phyloP scores from a whole-genome alignment of 169 alveolate genomes.

The Plasmodium coatneyi region DNA sequence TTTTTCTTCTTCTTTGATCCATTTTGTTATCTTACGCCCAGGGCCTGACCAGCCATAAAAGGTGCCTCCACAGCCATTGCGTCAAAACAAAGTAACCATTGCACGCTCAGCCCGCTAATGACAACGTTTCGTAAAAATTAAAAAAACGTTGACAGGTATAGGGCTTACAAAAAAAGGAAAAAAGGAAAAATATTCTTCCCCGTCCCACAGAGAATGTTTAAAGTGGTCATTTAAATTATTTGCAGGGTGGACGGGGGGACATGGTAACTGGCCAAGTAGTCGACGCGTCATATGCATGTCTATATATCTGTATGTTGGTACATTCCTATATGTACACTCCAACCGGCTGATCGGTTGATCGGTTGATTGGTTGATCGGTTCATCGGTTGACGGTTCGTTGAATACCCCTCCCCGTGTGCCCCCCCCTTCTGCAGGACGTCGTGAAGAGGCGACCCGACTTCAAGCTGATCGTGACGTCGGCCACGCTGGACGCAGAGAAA shows the following conservation, averaged over 20 bases:
- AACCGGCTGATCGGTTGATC: neutral
- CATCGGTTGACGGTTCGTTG: constrained; percentile 9
- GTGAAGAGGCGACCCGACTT: constrained; percentile 93
- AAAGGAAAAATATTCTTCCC: neutral
- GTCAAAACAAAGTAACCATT: neutral
- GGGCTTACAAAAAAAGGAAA: constrained; percentile 79
- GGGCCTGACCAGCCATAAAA: neutral
- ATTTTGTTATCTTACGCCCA: neutral
- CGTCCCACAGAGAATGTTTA: neutral
- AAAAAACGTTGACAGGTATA: constrained; percentile 89
- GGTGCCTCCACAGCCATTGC: neutral
- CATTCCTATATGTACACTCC: neutral
- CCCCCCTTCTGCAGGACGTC: constrained; percentile 85
- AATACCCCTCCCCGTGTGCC: neutral
- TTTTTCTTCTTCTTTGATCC: neutral
- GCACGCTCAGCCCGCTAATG: constrained; percentile 39
- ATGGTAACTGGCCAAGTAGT: neutral
- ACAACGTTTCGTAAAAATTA: constrained; percentile 38
- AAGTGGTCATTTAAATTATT: neutral
- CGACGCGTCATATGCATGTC: neutral
- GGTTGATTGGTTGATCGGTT: too few relatives aligned
- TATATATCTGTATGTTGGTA: neutral
- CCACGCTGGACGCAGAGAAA: constrained; percentile 97
- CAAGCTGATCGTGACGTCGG: constrained; percentile 99
- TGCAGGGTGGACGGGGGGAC: neutral